These are phyloP conservation scores for Psidium friedrichsthalianum DNA, from an alignment of 345 rosid species.

Conservation along the genomic window DNA sequence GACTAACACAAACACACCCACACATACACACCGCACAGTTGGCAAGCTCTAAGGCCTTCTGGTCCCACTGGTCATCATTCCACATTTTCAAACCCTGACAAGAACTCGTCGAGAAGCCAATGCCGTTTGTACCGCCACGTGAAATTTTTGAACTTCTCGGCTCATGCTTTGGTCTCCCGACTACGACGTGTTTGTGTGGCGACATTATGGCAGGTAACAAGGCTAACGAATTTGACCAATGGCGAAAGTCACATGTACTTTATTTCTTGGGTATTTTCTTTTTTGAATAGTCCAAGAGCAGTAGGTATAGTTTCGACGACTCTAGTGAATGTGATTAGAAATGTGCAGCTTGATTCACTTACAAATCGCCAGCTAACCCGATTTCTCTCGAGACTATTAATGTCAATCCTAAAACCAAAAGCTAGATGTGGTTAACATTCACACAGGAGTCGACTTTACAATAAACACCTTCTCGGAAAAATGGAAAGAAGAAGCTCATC, in stretches of 20 bases:
- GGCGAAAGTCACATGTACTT: background rate
- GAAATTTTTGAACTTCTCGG: background rate
- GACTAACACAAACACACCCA: background rate
- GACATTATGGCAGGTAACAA: background rate
- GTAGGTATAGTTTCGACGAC: background rate
- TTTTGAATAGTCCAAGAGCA: background rate
- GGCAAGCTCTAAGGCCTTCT: background rate
- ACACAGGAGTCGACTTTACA: background rate
- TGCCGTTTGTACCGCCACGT: background rate
- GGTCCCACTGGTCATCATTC: background rate
- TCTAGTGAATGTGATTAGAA: background rate
- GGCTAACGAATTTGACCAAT: background rate
- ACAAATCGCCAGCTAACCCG: accelerated
- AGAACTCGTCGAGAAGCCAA: background rate
- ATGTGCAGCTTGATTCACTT: no score
- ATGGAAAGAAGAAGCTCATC: background rate
- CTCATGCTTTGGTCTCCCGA: background rate
- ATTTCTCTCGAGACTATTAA: background rate
- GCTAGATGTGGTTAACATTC: background rate
- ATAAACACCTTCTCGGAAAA: background rate
- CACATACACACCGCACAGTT: background rate
- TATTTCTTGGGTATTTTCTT: background rate
- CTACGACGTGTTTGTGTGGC: accelerated
- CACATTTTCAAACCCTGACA: background rate
- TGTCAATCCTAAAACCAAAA: background rate